Percentiles rank a stretch among this genome's conserved stretches.
Evolutionary conservation across 2,329 filamentous ascomycete species (phyloP).

Genomic region (Cercospora citrullina): DNA sequence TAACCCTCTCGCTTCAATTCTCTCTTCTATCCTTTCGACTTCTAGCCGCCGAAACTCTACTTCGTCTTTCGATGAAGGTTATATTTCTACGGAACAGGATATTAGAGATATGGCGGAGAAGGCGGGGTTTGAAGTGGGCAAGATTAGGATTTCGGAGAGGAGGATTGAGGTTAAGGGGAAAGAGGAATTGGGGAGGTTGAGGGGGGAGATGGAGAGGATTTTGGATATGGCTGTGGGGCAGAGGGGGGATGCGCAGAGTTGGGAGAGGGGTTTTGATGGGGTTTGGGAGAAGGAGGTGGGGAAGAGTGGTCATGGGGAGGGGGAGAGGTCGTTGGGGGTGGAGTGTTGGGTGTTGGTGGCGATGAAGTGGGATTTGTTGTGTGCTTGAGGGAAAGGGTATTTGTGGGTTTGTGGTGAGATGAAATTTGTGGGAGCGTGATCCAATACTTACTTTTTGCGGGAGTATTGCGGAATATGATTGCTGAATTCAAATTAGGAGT

Average conservation of each 20-base stretch:
- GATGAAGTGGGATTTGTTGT: conserved; percentile 18
- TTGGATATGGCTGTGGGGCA: conserved; percentile 12
- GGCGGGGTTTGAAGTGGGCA: conserved; percentile 12
- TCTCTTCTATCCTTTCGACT: neutral
- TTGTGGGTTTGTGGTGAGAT: neutral
- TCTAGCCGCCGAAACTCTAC: neutral
- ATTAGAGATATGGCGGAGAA: conserved; percentile 2
- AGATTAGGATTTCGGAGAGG: conserved; percentile 10
- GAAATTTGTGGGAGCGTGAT: too few relatives aligned
- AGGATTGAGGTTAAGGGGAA: conserved; percentile 10
- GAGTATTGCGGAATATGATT: neutral
- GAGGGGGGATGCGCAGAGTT: conserved; percentile 16
- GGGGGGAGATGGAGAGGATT: conserved; percentile 14
- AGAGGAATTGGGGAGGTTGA: conserved; percentile 6
- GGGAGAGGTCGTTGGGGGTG: conserved; percentile 5
- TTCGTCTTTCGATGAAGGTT: neutral
- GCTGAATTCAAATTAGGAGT: too few relatives aligned
- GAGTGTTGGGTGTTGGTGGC: conserved; percentile 18
- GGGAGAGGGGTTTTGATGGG: conserved; percentile 14
- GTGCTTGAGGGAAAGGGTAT: conserved; percentile 7
- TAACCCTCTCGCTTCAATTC: neutral
- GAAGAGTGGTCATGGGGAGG: neutral
- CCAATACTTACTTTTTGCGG: neutral
- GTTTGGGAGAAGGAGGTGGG: conserved; percentile 17
- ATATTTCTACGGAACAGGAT: neutral